Evolutionary conservation across 2,329 filamentous ascomycete species (phyloP), one percentile per base, ranked within the genome.

Genomic region (Drechslerella dactyloides): DNA sequence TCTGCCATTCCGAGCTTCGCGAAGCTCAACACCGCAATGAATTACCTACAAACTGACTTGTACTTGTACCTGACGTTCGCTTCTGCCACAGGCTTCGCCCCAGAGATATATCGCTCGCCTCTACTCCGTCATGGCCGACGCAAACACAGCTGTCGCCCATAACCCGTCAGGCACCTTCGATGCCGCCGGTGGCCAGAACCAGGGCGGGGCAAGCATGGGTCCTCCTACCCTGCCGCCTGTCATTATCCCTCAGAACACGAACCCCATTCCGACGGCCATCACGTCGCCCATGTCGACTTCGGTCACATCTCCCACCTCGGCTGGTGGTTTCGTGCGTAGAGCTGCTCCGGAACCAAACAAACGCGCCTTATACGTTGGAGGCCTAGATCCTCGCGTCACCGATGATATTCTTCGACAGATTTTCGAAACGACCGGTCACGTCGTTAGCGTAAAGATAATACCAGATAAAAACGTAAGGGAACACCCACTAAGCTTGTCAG

Each of bases 361-460:
- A 86, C 87, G 94, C 78, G 94, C 94, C 66, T 83, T 99, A 74
- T 99, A 99, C 78, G 91, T 99, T 69, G 94, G 94, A 74, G 94
- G 94, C 62, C 84, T 99, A 76, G 94, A 99, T 80, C 91, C 93
- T 77, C 87, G 94, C 75, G 93, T 97, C 74, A 97, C 93, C 33
- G 93, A 97, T 81, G 93, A 97, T 79, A 91, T 97, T 64, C 82
- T 97, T 80, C 91, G 92, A 78, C 93, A 97, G 81, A 97, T 97
- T 77, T 99, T 99, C 78, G 94, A 99, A 84, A 99, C 94, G 5
- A 97, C 93, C 69, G 94, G 94, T 65, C 94, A 99, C 82, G 94
- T 99, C 75, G 90, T 96, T 82, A 97, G 91, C 79, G 94, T 99
- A 79, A 99, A 99, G 85, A 97, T 99, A 79, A 99, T 99, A 80